Evolutionary conservation across 768 basidiomycete species (phyloP), one percentile per base, ranked within the genome.

Genomic region (Suillus placidus): DNA sequence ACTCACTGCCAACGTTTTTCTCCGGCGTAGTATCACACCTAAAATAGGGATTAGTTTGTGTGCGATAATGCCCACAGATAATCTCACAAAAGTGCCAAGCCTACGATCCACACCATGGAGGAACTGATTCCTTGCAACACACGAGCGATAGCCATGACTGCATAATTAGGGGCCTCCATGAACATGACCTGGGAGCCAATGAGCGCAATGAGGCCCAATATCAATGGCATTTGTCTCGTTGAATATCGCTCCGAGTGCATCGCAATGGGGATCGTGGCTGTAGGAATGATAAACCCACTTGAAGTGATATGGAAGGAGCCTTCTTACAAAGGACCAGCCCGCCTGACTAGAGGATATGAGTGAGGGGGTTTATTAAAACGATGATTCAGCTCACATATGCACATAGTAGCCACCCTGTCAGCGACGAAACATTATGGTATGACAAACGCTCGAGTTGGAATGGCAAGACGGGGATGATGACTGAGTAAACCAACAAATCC

Each of bases 391-490:
- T 60, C 67, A 87, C 88, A 66, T 82, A 88, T 66, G 85, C 82
- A 68, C 84, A 87, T 18, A 89, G 76, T 3, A 89, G 76, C 87
- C 87, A 90, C 37, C 88, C 87, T 0, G 84, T 80, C 37, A 82
- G 80, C 2, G 80, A 77, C 40, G 87, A 87, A 30, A 87, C 81
- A 13, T 75, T 63, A 9, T 72, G 70, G 64, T 84, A 85, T 0
- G 80, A 74, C 56, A 88, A 79, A 6, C 64, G 72, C 69, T 87
- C 82, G 30, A 89, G 81, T 40, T 86, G 87, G 70, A 88, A 89
- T 2, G 88, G 87, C 64, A 88, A 80, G 37, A 88, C 86, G 10
- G 88, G 88, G 38, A 88, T 83, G 64, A 88, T 84, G 34, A 86
- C 79, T 5, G 87, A 85, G 69, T 88, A 89, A 12, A 86, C 83